These are phyloP conservation scores for Cylindrodendrum hubeiense DNA, from an alignment of 2,329 filamentous ascomycete genomes.

Conservation along the genomic window DNA sequence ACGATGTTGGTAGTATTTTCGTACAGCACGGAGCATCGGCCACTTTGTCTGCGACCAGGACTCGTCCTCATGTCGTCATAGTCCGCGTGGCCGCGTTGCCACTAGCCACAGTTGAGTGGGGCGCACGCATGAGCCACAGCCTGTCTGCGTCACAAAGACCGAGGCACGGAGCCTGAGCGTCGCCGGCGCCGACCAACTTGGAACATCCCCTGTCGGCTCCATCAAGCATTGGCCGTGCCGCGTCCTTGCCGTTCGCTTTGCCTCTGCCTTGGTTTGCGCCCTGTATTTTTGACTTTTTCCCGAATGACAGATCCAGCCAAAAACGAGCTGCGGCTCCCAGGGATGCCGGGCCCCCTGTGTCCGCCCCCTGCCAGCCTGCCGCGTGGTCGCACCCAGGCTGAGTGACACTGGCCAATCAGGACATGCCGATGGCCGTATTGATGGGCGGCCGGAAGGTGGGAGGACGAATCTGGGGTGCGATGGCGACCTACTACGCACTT, in stretches of 20 bases:
- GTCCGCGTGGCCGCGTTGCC: constrained; percentile 17
- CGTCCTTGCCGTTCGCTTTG: not conserved
- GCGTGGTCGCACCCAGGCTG: constrained; percentile 16
- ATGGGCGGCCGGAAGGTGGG: not conserved
- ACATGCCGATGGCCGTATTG: not conserved
- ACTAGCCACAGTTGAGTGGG: constrained; percentile 16
- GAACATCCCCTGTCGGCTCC: not conserved
- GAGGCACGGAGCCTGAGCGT: constrained; percentile 12
- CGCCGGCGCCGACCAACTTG: not conserved
- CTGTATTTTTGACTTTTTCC: not conserved
- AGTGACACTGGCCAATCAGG: constrained; percentile 35
- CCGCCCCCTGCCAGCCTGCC: constrained; percentile 14
- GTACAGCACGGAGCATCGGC: not conserved
- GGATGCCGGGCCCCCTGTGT: constrained; percentile 9
- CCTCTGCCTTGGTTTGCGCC: not conserved
- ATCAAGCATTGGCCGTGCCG: not conserved
- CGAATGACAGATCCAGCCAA: not conserved
- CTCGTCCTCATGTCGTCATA: constrained; percentile 15
- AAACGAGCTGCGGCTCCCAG: constrained; percentile 5
- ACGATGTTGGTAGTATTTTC: not conserved
- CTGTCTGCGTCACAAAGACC: constrained; percentile 13
- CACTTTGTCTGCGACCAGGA: constrained; percentile 9
- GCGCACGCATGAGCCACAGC: constrained; percentile 18
- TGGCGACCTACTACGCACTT: not conserved
- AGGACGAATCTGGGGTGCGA: not conserved